phyloP scores from a whole-genome alignment of 208 protist genomes.

The Wallacemonas sp. region DNA sequence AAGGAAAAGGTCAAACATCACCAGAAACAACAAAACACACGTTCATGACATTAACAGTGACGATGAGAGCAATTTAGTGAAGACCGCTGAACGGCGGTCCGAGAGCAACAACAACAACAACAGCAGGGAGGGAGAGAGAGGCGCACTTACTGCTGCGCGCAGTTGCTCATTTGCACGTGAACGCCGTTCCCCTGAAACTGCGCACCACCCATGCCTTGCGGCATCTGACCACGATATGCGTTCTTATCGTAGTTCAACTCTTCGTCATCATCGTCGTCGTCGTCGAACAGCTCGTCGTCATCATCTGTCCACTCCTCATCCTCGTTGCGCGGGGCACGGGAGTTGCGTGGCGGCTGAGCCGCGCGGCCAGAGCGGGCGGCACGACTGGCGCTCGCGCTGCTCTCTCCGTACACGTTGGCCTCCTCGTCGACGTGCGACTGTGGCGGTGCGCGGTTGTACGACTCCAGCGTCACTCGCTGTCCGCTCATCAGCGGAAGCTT shows the following conservation, averaged over 20 bases:
- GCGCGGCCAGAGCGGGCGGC: no score
- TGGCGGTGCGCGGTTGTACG: slow-evolving; percentile 16
- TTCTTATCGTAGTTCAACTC: background rate
- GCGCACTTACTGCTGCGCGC: slow-evolving; percentile 63
- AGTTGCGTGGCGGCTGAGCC: no score
- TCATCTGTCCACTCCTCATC: slow-evolving; percentile 12
- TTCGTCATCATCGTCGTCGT: slow-evolving; percentile 39
- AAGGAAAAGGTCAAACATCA: no score
- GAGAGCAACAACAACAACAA: slow-evolving; percentile 1
- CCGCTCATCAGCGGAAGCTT: slow-evolving; percentile 52
- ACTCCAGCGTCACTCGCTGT: slow-evolving; percentile 59
- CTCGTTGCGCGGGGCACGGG: slow-evolving; percentile 3
- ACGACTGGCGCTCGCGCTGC: background rate
- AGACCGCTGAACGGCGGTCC: no score
- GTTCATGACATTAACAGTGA: no score
- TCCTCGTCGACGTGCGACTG: slow-evolving; percentile 1
- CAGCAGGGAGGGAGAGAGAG: background rate
- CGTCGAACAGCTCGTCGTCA: slow-evolving; percentile 40
- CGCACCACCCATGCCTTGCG: background rate
- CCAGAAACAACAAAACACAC: no score
- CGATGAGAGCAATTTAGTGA: no score
- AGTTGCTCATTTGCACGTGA: slow-evolving; percentile 58
- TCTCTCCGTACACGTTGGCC: background rate
- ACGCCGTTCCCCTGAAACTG: slow-evolving; percentile 13
- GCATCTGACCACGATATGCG: slow-evolving; percentile 2